Evolutionary conservation across 805 yeast species (phyloP), one percentile per base, ranked within the genome.

Genomic region (Wickerhamiella lipophila): DNA sequence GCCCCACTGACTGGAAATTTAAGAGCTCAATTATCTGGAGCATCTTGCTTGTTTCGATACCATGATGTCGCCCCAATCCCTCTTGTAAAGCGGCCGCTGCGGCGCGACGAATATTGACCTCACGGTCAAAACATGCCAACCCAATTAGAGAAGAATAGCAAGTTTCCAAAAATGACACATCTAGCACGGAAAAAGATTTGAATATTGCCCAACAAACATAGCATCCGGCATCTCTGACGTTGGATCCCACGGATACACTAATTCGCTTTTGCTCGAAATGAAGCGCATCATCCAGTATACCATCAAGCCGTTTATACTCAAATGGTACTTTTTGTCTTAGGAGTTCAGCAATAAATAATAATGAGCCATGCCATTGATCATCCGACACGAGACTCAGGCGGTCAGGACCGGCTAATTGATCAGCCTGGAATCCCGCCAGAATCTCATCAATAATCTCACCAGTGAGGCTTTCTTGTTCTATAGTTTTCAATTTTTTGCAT

Each of bases 1-100:
- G 66, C 4, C 78, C 76, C 11, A 78, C 60, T 6, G 67, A 61
- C 42, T 70, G 63, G 54, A 66, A 77, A 50, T 78, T 81, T 44
- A 86, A 69, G 0, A 69, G 52, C 51, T 85, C 85, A 32, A 86
- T 73, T 1, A 84, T 58, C 13, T 61, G 54, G 12, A 67, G 52
- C 3, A 61, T 62, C 3, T 55, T 46, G 2, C 51, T 53, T 57
- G 77, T 65, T 23, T 70, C 50, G 26, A 50, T 27, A 11, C 64
- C 64, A 1, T 83, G 83, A 59, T 77, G 79, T 32, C 96, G 66
- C 0, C 97, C 97, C 2, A 85, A 60, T 13, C 82, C 69, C 58
- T 88, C 97, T 59, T 88, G 96, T 6, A 88, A 57, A 0, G 92
- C 89, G 0, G 96, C 95, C 4, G 85, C 70, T 1, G 88, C 80